A percentile compares a stretch with the other conserved stretches of the same genome.
Evolutionary conservation across 495 filamentous ascomycete species (phyloP).

Genomic region (Penicillium atrosanguineum): DNA sequence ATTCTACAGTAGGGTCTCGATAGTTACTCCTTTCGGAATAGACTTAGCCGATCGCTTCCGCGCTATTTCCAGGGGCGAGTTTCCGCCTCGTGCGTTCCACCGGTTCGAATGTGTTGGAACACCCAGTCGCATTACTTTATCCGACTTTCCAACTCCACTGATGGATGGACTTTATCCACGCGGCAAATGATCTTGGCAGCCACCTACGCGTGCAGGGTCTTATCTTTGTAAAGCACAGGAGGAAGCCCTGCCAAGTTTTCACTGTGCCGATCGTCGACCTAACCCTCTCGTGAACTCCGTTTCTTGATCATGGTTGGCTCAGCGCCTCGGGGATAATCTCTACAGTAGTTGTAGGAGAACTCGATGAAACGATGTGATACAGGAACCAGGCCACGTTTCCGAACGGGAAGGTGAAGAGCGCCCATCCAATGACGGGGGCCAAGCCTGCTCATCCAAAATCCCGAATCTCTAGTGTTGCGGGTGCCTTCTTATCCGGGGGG

Average conservation of each 20-base stretch:
- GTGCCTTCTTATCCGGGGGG: neutral
- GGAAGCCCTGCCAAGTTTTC: neutral
- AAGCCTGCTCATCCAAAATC: slow-evolving; percentile 8
- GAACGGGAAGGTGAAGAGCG: neutral
- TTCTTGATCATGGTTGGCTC: slow-evolving; percentile 6
- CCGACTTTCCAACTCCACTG: neutral
- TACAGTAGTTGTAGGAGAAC: neutral
- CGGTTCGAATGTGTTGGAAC: neutral
- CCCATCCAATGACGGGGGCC: slow-evolving; percentile 10
- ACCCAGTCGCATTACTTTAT: neutral
- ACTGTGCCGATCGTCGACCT: neutral
- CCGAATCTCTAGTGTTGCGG: neutral
- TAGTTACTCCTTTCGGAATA: neutral
- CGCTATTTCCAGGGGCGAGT: slow-evolving; percentile 1
- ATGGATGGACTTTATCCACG: no score
- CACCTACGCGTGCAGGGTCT: no score
- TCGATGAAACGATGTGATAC: no score
- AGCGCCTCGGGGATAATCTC: neutral
- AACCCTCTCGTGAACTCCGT: no score
- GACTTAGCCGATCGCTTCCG: slow-evolving; percentile 4
- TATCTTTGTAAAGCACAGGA: neutral
- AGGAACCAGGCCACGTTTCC: neutral
- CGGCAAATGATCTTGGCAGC: neutral
- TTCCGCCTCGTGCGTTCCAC: neutral
- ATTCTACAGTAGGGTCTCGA: neutral